Evolutionary conservation across 2,329 filamentous ascomycete genomes (phyloP), one percentile per base, ranked within the genome.

Genomic region (Phaeophleospora eucalypticola): DNA sequence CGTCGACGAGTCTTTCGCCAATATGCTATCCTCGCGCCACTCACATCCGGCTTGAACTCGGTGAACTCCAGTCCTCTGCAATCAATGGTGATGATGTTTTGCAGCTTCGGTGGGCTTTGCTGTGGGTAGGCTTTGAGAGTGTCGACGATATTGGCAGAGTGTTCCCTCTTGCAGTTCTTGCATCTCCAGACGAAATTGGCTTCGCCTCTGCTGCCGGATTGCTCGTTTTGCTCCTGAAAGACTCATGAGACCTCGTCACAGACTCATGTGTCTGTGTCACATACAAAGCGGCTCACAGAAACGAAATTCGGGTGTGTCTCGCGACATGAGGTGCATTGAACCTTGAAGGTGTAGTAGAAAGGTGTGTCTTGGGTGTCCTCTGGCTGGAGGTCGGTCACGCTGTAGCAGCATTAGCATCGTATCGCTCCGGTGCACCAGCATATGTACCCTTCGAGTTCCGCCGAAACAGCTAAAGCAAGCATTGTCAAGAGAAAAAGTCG

Each of bases 141-240:
- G 10, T 82, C 77, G 62, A 84, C 86, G 70, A 98, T 89, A 33
- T 82, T 86, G 45, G 91, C 91, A 24, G 89, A 89, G 15, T 89
- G 88, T 67, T 93, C 87, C 68, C 87, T 79, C 87, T 93, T 94
- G 83, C 93, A 98, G 66, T 93, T 91, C 71, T 94, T 95, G 79
- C 93, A 98, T 68, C 83, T 90, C 91, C 93, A 98, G n/a, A 98
- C 93, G 69, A 98, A 98, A 70, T 97, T 97, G 51, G 93, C 93
- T 69, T 97, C 90, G 56, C 93, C 93, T 62, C 89, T 81, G 68
- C 90, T 96, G 29, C 90, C 90, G 54, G 88, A 93, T 68, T 96
- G 83, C 56, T 96, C 89, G 65, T 94, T 90, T 62, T 76, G 79
- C 65, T 97, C 91, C 89, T 95, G 53, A 6, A 19, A 16, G 17